Conservation (phyloP, 2,329 filamentous ascomycete genomes). For the Talaromyces albobiverticillius region DNA sequence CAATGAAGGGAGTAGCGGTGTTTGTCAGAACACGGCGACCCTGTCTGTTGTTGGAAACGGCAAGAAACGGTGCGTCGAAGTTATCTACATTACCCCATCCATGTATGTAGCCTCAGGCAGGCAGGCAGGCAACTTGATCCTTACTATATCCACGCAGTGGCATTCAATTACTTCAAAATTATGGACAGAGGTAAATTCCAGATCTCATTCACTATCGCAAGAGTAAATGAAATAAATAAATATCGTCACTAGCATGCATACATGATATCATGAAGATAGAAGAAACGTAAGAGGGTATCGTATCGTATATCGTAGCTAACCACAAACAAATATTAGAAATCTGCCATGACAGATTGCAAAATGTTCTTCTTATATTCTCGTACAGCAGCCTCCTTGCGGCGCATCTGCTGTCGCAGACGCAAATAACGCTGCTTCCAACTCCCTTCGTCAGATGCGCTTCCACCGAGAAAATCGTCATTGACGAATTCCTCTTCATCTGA, state of each 20-base stretch:
- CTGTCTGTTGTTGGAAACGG: too few relatives aligned
- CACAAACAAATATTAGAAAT: conserved; percentile 25
- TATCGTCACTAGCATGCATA: background rate
- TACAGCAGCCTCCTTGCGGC: conserved; percentile 36
- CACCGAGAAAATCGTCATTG: conserved; percentile 6
- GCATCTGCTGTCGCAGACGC: conserved; percentile 35
- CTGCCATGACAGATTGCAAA: conserved; percentile 43
- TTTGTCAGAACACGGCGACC: too few relatives aligned
- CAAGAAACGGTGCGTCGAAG: too few relatives aligned
- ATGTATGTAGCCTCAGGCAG: background rate
- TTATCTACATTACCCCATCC: too few relatives aligned
- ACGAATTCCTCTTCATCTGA: conserved; percentile 14
- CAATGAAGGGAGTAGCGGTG: too few relatives aligned
- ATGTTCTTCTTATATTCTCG: conserved; percentile 42
- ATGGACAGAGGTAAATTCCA: background rate
- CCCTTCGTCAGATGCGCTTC: conserved; percentile 18
- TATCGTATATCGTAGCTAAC: conserved; percentile 13
- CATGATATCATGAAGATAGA: background rate
- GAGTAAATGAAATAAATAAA: background rate
- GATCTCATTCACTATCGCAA: background rate
- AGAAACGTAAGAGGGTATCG: conserved; percentile 10
- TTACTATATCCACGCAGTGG: too few relatives aligned
- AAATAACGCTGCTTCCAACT: conserved; percentile 41
- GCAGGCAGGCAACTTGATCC: too few relatives aligned
- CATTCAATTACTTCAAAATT: background rate